Evolutionary conservation across 805 yeast species (phyloP).

Genomic region (Starmera pachycereana): DNA sequence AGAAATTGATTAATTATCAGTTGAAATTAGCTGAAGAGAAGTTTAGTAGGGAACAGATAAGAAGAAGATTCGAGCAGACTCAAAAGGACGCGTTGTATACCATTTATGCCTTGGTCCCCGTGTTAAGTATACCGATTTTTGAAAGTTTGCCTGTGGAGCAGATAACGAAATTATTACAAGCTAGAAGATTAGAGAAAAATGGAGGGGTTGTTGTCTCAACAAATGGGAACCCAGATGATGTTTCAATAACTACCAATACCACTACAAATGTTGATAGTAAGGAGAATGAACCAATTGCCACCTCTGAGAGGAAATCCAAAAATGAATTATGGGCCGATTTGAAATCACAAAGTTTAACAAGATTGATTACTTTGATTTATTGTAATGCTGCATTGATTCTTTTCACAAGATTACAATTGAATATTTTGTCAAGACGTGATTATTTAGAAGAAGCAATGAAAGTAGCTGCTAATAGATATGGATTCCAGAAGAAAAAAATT

Average conservation of each 20-base stretch:
- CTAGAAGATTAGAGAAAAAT: conserved; percentile 34
- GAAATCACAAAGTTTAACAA: conserved; percentile 62
- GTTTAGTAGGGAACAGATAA: conserved; percentile 56
- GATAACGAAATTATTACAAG: conserved; percentile 59
- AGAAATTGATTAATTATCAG: conserved; percentile 39
- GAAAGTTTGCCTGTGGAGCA: conserved; percentile 59
- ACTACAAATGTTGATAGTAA: conserved; percentile 18
- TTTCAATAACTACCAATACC: conserved; percentile 30
- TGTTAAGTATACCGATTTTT: conserved; percentile 54
- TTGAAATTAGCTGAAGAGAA: conserved; percentile 44
- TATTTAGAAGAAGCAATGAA: conserved; percentile 71
- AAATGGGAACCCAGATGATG: conserved; percentile 21
- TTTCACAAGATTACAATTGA: conserved; percentile 76
- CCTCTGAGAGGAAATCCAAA: conserved; percentile 30
- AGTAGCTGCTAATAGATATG: conserved; percentile 43
- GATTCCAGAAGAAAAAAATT: conserved; percentile 9
- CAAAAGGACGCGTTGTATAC: conserved; percentile 86
- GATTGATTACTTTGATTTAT: conserved; percentile 64
- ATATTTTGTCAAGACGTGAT: conserved; percentile 78
- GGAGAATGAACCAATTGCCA: conserved; percentile 6
- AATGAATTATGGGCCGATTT: conserved; percentile 77
- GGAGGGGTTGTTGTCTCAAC: conserved; percentile 11
- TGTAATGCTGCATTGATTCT: conserved; percentile 60
- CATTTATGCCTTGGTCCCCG: conserved; percentile 71
- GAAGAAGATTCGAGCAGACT: conserved; percentile 80